These are phyloP conservation scores for Arachis hypogaea DNA, from an alignment of 306 rosid genomes.

Conservation along the genomic window DNA sequence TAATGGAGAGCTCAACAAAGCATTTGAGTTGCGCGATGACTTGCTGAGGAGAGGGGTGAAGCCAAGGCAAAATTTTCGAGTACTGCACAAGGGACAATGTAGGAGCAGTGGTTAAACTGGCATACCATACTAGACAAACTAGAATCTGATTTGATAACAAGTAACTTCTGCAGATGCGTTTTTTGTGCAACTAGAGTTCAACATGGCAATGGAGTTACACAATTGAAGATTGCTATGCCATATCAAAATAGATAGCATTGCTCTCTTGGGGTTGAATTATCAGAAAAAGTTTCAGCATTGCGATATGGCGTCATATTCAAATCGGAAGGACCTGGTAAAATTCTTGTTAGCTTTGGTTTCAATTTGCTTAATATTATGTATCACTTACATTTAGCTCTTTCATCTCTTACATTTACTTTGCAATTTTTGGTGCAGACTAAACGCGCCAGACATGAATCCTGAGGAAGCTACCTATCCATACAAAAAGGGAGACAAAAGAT, in stretches of 20 bases:
- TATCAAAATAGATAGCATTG: constrained; percentile 35
- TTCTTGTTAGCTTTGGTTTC: constrained; percentile 13
- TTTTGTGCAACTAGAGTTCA: constrained; percentile 55
- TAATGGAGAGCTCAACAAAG: constrained; percentile 69
- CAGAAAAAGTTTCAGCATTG: constrained; percentile 14
- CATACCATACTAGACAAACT: constrained; percentile 52
- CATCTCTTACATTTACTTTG: neutral
- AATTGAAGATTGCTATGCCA: constrained; percentile 52
- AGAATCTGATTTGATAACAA: constrained; percentile 60
- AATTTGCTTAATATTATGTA: neutral
- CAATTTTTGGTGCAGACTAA: constrained; percentile 12
- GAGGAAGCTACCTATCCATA: constrained; percentile 4
- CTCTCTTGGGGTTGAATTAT: constrained; percentile 13
- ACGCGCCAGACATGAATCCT: constrained; percentile 2
- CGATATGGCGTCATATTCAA: constrained; percentile 23
- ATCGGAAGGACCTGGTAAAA: constrained; percentile 13
- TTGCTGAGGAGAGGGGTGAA: constrained; percentile 72
- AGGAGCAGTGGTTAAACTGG: constrained; percentile 56
- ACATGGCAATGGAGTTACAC: constrained; percentile 52
- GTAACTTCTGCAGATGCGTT: constrained; percentile 53
- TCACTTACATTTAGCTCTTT: constrained; percentile 8
- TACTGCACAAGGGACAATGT: constrained; percentile 57
- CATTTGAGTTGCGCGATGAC: constrained; percentile 82
- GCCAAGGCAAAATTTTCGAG: constrained; percentile 56
- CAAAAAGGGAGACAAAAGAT: constrained; percentile 13